A percentile compares a stretch with the other conserved stretches of the same genome.
Evolutionary conservation across 1,284 basidiomycete species (phyloP).

Genomic region (Mycena sp.): DNA sequence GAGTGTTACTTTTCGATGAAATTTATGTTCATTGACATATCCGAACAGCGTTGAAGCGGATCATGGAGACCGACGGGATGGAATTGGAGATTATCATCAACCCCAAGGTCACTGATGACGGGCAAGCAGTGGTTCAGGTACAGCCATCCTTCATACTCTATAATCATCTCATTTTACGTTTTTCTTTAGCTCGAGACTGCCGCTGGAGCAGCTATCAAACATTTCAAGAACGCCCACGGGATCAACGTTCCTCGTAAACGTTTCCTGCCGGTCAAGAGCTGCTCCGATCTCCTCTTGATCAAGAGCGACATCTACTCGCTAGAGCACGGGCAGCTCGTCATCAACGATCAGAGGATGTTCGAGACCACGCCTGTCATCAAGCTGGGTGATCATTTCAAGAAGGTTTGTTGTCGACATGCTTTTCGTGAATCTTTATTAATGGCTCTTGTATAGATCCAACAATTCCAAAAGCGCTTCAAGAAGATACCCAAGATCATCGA

Average conservation of each 20-base stretch:
- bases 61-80: constrained; percentile 93
- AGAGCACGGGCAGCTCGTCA: constrained; percentile 93
- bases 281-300: constrained; percentile 93
- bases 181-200: constrained; percentile 92
- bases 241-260: constrained; percentile 98
- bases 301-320: constrained; percentile 98
- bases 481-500: constrained; percentile 95
- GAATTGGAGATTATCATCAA: constrained; percentile 96
- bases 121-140: constrained; percentile 85
- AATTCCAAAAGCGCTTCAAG: constrained; percentile 98
- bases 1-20: constrained; percentile 16
- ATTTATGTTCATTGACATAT: constrained; percentile 13
- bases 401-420: constrained; percentile 52
- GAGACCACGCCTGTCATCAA: constrained; percentile 97
- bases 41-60: constrained; percentile 85
- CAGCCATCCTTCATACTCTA: constrained; percentile 15
- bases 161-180: constrained; percentile 25
- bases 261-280: constrained; percentile 96
- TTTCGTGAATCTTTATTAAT: neutral
- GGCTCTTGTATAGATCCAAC: constrained; percentile 83
- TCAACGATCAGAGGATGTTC: constrained; percentile 93
- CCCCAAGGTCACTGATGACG: constrained; percentile 90
- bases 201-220: constrained; percentile 97
- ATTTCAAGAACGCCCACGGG: constrained; percentile 94
- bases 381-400: constrained; percentile 93